phyloP scores from a whole-genome alignment of 2,329 filamentous ascomycete species.

The Westerdykella ornata region DNA sequence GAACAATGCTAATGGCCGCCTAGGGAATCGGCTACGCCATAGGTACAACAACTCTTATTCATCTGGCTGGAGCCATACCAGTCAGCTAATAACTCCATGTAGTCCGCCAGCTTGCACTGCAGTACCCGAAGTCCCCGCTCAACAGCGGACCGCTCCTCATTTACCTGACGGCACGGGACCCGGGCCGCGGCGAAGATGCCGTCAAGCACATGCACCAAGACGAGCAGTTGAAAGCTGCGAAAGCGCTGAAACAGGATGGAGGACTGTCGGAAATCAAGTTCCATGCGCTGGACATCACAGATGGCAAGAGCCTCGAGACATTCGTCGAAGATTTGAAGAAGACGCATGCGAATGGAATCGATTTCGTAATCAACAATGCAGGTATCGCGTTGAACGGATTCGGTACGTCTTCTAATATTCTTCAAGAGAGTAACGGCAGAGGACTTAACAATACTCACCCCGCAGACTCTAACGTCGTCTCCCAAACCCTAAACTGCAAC shows the following conservation, averaged over 20 bases:
- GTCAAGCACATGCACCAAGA: constrained; percentile 42
- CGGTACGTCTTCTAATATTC: constrained; percentile 19
- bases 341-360: constrained; percentile 45
- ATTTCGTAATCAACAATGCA: constrained; percentile 51
- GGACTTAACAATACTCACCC: not conserved
- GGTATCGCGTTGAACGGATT: constrained; percentile 45
- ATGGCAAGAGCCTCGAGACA: constrained; percentile 39
- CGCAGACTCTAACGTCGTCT: constrained; percentile 43
- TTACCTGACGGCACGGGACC: constrained; percentile 49
- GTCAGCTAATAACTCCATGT: not conserved
- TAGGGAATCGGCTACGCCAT: constrained; percentile 45
- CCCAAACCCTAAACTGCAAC: constrained; percentile 46
- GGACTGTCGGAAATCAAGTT: constrained; percentile 45
- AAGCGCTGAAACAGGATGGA: constrained; percentile 37
- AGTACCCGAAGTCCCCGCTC: constrained; percentile 47
- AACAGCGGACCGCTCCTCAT: constrained; percentile 46
- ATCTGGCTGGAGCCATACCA: not conserved
- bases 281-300: constrained; percentile 45
- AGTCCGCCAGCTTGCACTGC: constrained; percentile 50
- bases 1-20: constrained; percentile 5
- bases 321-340: constrained; percentile 41
- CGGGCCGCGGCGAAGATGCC: constrained; percentile 44
- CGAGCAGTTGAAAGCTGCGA: constrained; percentile 41
- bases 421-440: not conserved
- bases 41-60: constrained; percentile 25